These are phyloP conservation scores for Phytophthora fragariaefolia DNA, from an alignment of 352 stramenopile species.

Conservation along the genomic window DNA sequence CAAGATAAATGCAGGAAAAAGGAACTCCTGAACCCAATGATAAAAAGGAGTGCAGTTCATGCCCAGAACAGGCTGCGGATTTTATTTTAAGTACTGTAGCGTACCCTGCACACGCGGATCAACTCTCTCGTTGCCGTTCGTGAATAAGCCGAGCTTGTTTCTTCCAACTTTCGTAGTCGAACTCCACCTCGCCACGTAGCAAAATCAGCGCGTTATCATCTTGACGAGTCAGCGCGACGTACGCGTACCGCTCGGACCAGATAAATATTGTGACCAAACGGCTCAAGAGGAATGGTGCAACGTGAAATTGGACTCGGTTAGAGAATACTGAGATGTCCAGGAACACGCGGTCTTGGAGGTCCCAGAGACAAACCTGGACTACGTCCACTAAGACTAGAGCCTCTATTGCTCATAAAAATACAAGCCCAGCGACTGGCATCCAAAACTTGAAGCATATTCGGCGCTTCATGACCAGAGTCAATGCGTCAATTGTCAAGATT, in stretches of 20 bases:
- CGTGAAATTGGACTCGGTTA: conserved; percentile 4
- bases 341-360: conserved; percentile 21
- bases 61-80: too few relatives aligned
- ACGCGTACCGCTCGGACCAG: conserved; percentile 7
- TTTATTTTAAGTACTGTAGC: too few relatives aligned
- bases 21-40: too few relatives aligned
- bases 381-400: conserved; percentile 6
- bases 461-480: conserved; percentile 17
- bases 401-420: background rate
- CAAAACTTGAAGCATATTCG: conserved; percentile 11
- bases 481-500: conserved; percentile 13
- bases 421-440: background rate
- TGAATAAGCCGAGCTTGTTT: background rate
- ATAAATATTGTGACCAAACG: conserved; percentile 19
- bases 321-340: conserved; percentile 6
- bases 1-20: background rate
- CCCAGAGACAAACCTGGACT: background rate
- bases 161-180: conserved; percentile 26
- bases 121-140: background rate
- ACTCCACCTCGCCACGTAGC: conserved; percentile 16
- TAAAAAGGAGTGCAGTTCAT: too few relatives aligned
- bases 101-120: too few relatives aligned
- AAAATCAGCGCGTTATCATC: conserved; percentile 15
- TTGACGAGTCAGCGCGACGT: conserved; percentile 6
- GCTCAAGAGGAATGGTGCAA: conserved; percentile 13